Evolutionary conservation across 768 basidiomycete species (phyloP).

Genomic region (Artomyces pyxidatus): DNA sequence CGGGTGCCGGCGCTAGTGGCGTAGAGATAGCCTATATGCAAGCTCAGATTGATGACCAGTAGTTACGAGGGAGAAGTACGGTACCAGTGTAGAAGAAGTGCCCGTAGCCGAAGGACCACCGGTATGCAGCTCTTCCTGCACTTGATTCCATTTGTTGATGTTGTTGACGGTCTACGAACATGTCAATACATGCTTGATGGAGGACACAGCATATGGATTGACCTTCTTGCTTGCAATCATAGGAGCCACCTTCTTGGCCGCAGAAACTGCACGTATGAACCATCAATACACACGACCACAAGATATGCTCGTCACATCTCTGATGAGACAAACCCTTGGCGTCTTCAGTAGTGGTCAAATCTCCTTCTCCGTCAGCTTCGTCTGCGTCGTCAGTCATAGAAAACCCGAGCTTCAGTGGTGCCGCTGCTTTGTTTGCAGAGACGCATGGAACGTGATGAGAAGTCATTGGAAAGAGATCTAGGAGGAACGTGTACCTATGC

Average conservation of each 20-base stretch:
- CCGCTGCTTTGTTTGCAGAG: conserved; percentile 22
- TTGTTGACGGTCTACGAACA: conserved; percentile 68
- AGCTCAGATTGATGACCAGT: no score
- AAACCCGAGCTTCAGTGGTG: conserved; percentile 51
- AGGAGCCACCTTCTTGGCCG: conserved; percentile 70
- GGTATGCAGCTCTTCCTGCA: conserved; percentile 72
- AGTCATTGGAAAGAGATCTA: neutral
- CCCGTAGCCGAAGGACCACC: conserved; percentile 15
- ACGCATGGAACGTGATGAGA: neutral
- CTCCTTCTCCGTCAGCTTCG: conserved; percentile 29
- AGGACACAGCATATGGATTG: conserved; percentile 4
- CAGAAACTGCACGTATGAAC: conserved; percentile 30
- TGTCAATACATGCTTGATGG: neutral
- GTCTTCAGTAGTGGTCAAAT: conserved; percentile 23
- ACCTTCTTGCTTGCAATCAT: conserved; percentile 85
- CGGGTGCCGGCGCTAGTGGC: conserved; percentile 5
- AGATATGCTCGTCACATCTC: conserved; percentile 19
- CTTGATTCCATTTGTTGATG: conserved; percentile 96
- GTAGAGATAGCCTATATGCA: conserved; percentile 9
- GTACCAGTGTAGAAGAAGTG: no score
- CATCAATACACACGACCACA: conserved; percentile 23
- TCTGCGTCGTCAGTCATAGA: conserved; percentile 52
- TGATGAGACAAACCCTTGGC: conserved; percentile 42
- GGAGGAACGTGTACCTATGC: conserved; percentile 18
- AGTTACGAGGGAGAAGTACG: no score